Conservation (phyloP, 2,329 filamentous ascomycete species). For the Pyrenochaeta sp. region DNA sequence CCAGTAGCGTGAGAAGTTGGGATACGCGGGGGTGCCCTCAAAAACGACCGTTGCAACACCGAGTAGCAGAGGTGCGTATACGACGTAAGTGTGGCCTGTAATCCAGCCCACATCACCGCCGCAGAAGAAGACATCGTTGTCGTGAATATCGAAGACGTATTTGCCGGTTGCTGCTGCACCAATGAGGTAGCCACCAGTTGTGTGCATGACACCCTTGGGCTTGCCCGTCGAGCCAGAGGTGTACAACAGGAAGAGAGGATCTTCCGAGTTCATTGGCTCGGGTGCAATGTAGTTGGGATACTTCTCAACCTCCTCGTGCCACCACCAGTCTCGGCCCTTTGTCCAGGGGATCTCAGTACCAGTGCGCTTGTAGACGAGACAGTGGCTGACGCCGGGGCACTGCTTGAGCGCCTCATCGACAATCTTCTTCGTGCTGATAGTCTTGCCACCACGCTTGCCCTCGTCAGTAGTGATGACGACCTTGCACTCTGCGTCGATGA, state of each 20-base stretch:
- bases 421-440: conserved; percentile 98
- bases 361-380: conserved; percentile 94
- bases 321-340: conserved; percentile 89
- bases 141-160: conserved; percentile 98
- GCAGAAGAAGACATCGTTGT: conserved; percentile 93
- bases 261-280: conserved; percentile 89
- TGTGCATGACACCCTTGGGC: conserved; percentile 99
- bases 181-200: conserved; percentile 92
- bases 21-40: conserved; percentile 96
- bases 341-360: conserved; percentile 93
- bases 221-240: conserved; percentile 98
- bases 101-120: conserved; percentile 99
- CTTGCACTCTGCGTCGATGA: conserved; percentile 88
- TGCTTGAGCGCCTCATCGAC: conserved; percentile 97
- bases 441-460: conserved; percentile 95
- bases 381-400: conserved; percentile 85
- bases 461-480: conserved; percentile 98
- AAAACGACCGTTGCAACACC: conserved; percentile 96
- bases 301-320: conserved; percentile 98
- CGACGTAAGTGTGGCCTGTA: conserved; percentile 97
- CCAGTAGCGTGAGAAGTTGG: conserved; percentile 98
- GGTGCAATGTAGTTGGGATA: conserved; percentile 93
- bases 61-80: conserved; percentile 92
- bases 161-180: conserved; percentile 94
- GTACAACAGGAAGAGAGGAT: conserved; percentile 96